phyloP scores from a whole-genome alignment of 306 rosid species.

The Arachis hypogaea region DNA sequence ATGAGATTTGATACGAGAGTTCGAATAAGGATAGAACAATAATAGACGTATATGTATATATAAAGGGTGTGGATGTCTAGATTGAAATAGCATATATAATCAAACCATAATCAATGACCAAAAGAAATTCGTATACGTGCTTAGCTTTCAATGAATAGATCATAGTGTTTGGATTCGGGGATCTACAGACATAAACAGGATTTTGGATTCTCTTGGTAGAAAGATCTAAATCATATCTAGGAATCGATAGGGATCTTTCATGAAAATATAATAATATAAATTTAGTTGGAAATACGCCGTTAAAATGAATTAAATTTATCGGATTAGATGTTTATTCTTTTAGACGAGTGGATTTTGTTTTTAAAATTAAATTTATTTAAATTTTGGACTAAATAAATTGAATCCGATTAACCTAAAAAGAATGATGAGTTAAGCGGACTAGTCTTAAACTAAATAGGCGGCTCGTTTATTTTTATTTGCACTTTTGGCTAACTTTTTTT shows the following conservation, averaged over 20 bases:
- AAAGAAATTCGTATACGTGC: neutral
- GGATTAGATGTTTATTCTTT: too few species aligned
- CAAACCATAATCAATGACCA: neutral
- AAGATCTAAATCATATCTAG: slow-evolving; percentile 29
- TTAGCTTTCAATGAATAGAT: slow-evolving; percentile 26
- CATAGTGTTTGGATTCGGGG: slow-evolving; percentile 43
- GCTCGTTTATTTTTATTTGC: too few species aligned
- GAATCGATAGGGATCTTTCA: slow-evolving; percentile 34
- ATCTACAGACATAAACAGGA: slow-evolving; percentile 28
- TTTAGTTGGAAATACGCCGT: neutral
- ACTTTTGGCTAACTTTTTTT: too few species aligned
- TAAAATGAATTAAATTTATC: too few species aligned
- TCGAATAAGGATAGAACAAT: neutral
- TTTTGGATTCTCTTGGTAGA: slow-evolving; percentile 29
- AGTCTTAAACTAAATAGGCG: too few species aligned
- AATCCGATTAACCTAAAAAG: too few species aligned
- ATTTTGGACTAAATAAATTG: too few species aligned
- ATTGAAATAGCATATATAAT: neutral
- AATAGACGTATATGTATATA: neutral
- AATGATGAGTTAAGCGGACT: too few species aligned
- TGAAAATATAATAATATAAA: neutral
- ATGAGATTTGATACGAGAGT: neutral
- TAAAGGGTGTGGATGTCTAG: slow-evolving; percentile 4
- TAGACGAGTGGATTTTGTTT: too few species aligned
- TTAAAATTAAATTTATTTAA: too few species aligned